Evolutionary conservation across 768 basidiomycete genomes (phyloP), one percentile per base, ranked within the genome.

Genomic region (Boletales sp.): DNA sequence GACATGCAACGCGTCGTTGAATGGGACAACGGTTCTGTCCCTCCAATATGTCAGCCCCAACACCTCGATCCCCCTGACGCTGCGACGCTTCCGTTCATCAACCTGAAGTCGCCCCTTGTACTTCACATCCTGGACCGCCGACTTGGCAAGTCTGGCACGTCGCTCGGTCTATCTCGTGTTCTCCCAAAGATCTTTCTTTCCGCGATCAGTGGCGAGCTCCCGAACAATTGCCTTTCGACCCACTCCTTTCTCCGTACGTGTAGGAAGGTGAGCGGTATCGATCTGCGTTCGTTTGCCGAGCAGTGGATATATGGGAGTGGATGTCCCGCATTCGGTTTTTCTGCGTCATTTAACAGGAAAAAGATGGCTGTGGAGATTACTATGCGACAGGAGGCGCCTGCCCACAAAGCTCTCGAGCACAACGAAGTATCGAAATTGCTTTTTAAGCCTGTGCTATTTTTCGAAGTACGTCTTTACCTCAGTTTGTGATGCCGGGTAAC

Each of bases 251-350:
- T 98, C 52, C 74, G 93, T 50, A 93, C 83, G 39, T 98, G 94
- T 62, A 77, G 94, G 58, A 98, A 94, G 69, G 88, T 94, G 53
- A 90, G 90, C 62, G 91, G 94, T 10, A 87, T 91, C 15, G 95
- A 98, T 63, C 79, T 88, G 19, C 79, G 88, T 47, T 80, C 82
- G 27, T 99, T 99, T 63, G 90, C 92, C n/a, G 94, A 98, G 62
- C 95, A 98, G 67, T 99, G 97, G 97, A 92, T 99, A 54, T 97
- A 94, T 62, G 94, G 94, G 12, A 93, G 90, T 65, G 97, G 97
- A 18, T 97, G 94, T 65, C 97, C 97, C 1, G 79, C 85, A 3
- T 94, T 99, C 65, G 82, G 80, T 0, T 89, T 99, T 65, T 82
- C 84, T 12, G 93, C 95, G 1, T 84, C 84, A 32, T 98, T 98